Evolutionary conservation across 306 rosid genomes (phyloP).

Genomic region (Potentilla sterilis): DNA sequence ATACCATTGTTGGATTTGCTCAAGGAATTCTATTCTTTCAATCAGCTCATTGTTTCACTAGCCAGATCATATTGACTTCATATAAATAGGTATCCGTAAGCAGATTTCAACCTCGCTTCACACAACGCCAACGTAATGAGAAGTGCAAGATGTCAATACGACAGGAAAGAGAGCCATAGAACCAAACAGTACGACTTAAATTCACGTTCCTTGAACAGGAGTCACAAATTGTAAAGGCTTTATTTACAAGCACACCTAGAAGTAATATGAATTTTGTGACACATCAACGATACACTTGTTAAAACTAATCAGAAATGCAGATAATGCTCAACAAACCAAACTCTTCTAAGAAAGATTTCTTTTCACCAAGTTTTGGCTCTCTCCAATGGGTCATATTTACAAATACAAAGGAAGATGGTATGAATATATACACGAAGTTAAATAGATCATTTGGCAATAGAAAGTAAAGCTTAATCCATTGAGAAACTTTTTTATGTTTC

Average conservation of each 20-base stretch:
- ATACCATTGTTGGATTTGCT: no score
- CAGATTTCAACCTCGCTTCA: no score
- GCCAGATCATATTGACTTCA: neutral
- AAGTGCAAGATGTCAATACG: no score
- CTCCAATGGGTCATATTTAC: neutral
- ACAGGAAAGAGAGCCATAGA: neutral
- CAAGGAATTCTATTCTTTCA: neutral
- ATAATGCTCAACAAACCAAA: neutral
- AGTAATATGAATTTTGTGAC: neutral
- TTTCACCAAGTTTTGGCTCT: neutral
- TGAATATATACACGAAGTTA: neutral
- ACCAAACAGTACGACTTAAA: neutral
- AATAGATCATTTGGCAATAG: slow-evolving; percentile 7
- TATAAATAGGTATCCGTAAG: no score
- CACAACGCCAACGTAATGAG: no score
- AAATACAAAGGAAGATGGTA: neutral
- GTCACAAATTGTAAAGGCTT: neutral
- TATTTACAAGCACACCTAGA: neutral
- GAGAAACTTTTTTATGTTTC: neutral
- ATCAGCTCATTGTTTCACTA: neutral
- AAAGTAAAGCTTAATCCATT: neutral
- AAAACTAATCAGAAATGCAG: neutral
- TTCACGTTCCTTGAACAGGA: neutral
- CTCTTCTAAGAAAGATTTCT: neutral
- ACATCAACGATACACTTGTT: neutral